phyloP scores from a whole-genome alignment of 495 filamentous ascomycete genomes.

The Hypomontagnella submonticulosa region DNA sequence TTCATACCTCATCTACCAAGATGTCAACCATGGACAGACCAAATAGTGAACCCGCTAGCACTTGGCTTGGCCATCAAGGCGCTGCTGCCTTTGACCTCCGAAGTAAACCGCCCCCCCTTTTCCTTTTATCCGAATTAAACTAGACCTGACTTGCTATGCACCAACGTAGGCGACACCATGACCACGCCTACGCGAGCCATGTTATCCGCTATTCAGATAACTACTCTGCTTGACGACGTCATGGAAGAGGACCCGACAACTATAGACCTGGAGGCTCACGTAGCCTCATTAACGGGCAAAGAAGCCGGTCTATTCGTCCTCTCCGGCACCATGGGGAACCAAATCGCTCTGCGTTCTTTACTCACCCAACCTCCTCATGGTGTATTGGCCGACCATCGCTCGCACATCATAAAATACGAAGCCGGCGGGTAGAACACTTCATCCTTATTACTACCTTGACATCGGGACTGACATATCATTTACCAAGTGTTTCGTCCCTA shows the following conservation, averaged over 20 bases:
- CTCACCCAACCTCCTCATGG: constrained; percentile 76
- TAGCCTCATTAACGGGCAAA: constrained; percentile 77
- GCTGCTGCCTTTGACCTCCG: constrained; percentile 56
- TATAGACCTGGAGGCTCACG: constrained; percentile 72
- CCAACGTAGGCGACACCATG: constrained; percentile 73
- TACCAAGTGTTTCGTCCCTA: constrained; percentile 59
- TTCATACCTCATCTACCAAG: constrained; percentile 14
- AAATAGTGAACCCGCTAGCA: constrained; percentile 26
- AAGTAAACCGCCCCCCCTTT: constrained; percentile 47
- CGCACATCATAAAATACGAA: constrained; percentile 75
- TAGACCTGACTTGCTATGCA: neutral
- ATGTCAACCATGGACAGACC: constrained; percentile 12
- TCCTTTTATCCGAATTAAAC: constrained; percentile 5
- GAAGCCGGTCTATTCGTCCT: constrained; percentile 80
- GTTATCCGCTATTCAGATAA: constrained; percentile 71
- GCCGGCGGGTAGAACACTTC: constrained; percentile 68
- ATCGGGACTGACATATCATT: constrained; percentile 20
- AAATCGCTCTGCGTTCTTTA: constrained; percentile 74
- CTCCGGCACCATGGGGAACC: constrained; percentile 93
- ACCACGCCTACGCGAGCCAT: constrained; percentile 86
- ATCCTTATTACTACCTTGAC: neutral
- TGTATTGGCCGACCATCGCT: constrained; percentile 73
- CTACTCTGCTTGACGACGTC: constrained; percentile 81
- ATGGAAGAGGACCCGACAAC: constrained; percentile 86
- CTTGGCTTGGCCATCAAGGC: constrained; percentile 56